Base-by-base conservation (phyloP, 1,139 yeast species). In the Fermentozyma sake region DNA sequence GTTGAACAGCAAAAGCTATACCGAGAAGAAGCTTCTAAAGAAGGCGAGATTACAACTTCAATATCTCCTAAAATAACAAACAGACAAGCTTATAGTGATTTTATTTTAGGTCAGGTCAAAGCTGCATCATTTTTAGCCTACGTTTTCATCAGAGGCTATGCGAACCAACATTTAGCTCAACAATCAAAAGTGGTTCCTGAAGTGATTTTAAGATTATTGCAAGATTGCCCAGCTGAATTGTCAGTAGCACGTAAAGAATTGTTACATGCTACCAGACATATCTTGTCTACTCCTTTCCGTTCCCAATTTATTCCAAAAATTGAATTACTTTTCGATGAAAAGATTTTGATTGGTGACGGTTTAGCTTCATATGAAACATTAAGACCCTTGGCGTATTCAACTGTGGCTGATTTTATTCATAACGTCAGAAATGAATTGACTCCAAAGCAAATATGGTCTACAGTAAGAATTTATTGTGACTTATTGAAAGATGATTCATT, bases 151-250 rank as follows among this genome's bases (percentile, higher is more conserved):
- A 72, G 97, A 41, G 91, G 95, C 6, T 83, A 80, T 45, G 79
- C 94, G 2, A 72, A 76, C 18, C 78, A 77, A 26, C 67, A 72
- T 30, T 58, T 91, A 41, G 69, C 73, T 29, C 78, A 76, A 35
- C 86, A 84, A 35, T 74, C 79, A 17, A 66, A 68, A 30, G 62
- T 70, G 14, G 86, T 93, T 4, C 98, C 99, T 0, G 95, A 84
- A 38, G 75, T 89, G 28, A 84, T 91, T 16, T 73, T 91, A 34
- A 66, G 97, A 39, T 61, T 93, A 24, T 62, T 93, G 24, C 95
- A 87, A 52, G 98, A 93, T 52, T 91, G 97, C 50, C 98, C 99
- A 4, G 81, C 95, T n/a, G 97, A 91, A 52, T 64, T 87, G 27
- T 83, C 95, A 3, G 80, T 89, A 4, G 95, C 96, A 0, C 68